Evolutionary conservation across 306 rosid species (phyloP), one percentile per base, ranked within the genome.

Genomic region (Gleditsia sinensis): DNA sequence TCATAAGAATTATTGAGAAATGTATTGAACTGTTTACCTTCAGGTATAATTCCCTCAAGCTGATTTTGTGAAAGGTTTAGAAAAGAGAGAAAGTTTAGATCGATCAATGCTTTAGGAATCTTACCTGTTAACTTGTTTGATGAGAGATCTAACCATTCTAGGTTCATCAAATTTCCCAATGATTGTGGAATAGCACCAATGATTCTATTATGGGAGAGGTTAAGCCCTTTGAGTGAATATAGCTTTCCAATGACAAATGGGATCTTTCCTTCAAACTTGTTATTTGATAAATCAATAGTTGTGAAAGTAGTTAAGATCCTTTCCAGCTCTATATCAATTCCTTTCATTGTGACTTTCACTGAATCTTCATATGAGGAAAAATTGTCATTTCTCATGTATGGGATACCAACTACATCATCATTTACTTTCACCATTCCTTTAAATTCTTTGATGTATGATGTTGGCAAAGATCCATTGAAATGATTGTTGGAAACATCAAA

Each of bases 71-170:
- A 85, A 37, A 81, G 77, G 10, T 82, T 71, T 57, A 85, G 36
- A 17, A 39, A 0, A 0, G 25, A 46, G 5, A 85, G 75, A n/a
- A 2, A 80, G 21, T 58, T 12, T 9, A 85, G 45, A 63, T 8
- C 54, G 8, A 12, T 30, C 42, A 82, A 21, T 53, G 76, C 13
- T 6, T 0, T 0, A 2, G 85, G 89, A 67, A 82, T 76, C 5
- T 50, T 16, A 4, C 83, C 79, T 0, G 0, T 5, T 2, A 82
- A 66, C 32, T 6, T 39, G 46, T 82, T 85, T 50, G 72, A 69
- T 5, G n/a, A n/a, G n/a, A n/a, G n/a, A n/a, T n/a, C n/a, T n/a
- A 86, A 21, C 75, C 63, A 66, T 70, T 86, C 80, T 1, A 83
- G 49, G 11, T 30, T 64, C 8, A 3, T 21, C 67, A 86, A 71